Percentiles rank a stretch among this genome's conserved stretches.
Evolutionary conservation across 257 asterid genomes (phyloP).

Genomic region (Scutellaria baicalensis): DNA sequence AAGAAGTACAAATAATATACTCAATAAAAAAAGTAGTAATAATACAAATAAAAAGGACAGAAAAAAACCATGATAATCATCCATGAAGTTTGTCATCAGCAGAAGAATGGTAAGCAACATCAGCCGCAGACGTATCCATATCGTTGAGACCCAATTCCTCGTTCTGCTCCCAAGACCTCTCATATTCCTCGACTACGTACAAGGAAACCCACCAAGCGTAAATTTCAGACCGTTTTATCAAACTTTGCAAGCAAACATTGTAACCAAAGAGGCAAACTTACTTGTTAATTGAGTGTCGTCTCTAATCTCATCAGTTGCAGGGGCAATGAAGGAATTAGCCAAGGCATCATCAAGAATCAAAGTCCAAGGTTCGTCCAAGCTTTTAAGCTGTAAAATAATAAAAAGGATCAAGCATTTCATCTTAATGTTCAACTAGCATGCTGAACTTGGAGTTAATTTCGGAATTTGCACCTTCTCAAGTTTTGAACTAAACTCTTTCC

Average conservation of each 20-base stretch:
- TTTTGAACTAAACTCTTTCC: slow-evolving; percentile 66
- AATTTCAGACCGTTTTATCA: neutral
- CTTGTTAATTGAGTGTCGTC: slow-evolving; percentile 68
- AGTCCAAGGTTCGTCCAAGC: slow-evolving; percentile 81
- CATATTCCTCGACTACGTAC: slow-evolving; percentile 69
- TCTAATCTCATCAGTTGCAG: slow-evolving; percentile 63
- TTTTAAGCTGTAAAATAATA: slow-evolving; percentile 45
- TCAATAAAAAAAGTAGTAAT: too few relatives aligned
- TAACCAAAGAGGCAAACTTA: slow-evolving; percentile 27
- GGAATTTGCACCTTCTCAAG: slow-evolving; percentile 52
- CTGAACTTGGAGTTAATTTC: neutral
- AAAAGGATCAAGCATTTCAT: neutral
- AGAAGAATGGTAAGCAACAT: slow-evolving; percentile 39
- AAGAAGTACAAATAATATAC: too few relatives aligned
- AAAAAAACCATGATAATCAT: slow-evolving; percentile 10
- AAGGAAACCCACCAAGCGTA: neutral
- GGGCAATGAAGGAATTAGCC: slow-evolving; percentile 85
- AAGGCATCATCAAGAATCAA: slow-evolving; percentile 83
- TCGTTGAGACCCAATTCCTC: slow-evolving; percentile 95
- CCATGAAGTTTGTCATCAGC: slow-evolving; percentile 2
- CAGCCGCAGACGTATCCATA: slow-evolving; percentile 86
- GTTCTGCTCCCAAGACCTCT: slow-evolving; percentile 92
- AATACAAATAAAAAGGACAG: neutral
- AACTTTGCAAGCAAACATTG: neutral
- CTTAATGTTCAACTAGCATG: neutral